Evolutionary conservation across 805 yeast species (phyloP).

Genomic region (Kluyveromyces starmeri): DNA sequence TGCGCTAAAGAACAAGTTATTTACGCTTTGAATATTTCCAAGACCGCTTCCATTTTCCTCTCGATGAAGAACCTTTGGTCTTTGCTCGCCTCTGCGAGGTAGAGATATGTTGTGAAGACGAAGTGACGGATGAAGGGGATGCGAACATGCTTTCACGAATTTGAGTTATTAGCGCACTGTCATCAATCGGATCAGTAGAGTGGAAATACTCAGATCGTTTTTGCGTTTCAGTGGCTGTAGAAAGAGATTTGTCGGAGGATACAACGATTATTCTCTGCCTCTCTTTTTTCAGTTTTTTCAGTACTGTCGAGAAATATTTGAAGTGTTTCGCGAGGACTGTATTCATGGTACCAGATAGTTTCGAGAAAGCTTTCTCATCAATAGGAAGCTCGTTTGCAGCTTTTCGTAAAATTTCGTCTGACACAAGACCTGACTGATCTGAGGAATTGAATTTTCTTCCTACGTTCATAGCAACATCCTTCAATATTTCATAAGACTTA

Average conservation of each 20-base stretch:
- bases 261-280: conserved; percentile 10
- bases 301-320: conserved; percentile 16
- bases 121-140: too few relatives aligned
- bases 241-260: conserved; percentile 5
- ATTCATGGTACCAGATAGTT: conserved; percentile 14
- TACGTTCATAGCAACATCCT: conserved; percentile 13
- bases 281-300: conserved; percentile 16
- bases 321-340: conserved; percentile 15
- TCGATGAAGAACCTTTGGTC: neutral
- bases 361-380: conserved; percentile 18
- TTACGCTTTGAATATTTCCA: conserved; percentile 2
- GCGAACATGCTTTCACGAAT: conserved; percentile 4
- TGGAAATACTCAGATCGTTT: conserved; percentile 17
- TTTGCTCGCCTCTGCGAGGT: neutral
- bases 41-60: neutral
- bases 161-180: conserved; percentile 2
- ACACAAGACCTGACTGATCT: conserved; percentile 13
- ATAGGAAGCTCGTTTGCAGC: conserved; percentile 21
- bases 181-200: conserved; percentile 4
- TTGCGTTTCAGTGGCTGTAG: conserved; percentile 6
- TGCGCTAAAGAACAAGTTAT: too few relatives aligned
- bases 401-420: conserved; percentile 19
- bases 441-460: conserved; percentile 4
- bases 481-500: conserved; percentile 8
- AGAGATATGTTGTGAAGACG: conserved; percentile 1